Evolutionary conservation across 495 filamentous ascomycete species (phyloP), one percentile per base, ranked within the genome.

Genomic region (Tricharina praecox): DNA sequence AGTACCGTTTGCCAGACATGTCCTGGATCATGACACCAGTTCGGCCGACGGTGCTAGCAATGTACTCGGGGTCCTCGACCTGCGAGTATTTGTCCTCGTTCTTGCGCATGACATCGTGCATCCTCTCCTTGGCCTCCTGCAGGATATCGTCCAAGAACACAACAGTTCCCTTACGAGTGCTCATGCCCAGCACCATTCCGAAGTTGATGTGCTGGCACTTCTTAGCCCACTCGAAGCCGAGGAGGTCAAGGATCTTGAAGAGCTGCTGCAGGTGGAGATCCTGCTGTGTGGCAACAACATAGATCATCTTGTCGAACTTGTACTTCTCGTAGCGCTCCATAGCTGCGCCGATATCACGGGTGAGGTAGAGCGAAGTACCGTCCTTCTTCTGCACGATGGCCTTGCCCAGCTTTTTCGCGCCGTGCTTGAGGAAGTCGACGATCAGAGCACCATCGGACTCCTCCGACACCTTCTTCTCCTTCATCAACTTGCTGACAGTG

Each of bases 371-470:
- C 10, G 73, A 73, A 4, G 74, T 78, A 37, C 75, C 76, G 46
- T 78, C 73, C 50, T 67, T 68, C 62, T 78, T 76, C 53, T 70
- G 64, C 45, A 78, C 64, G 23, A 79, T 66, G 1, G 72, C 67
- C 55, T 67, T 68, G 48, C 61, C 74, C 54, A 77, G 66, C 47
- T 68, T 69, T 64, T 76, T 76, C 45, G 66, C 72, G 34, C 65
- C 68, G 50, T 85, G 75, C 62, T 87, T 85, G 41, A 73, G 72
- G 52, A 97, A 82, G 63, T 97, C 81, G 48, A 94, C 77, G 51
- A 95, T 82, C 42, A 84, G 68, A 33, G 90, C 90, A 32, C 90
- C 90, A 25, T 95, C 76, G 25, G 85, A 87, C 57, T 82, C 74
- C 62, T 87, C 78, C 0, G 79, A 77, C 23, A 94, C 73, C 10